Evolutionary conservation across 352 stramenopile species (phyloP).

Genomic region (Phytophthora sansomeana): DNA sequence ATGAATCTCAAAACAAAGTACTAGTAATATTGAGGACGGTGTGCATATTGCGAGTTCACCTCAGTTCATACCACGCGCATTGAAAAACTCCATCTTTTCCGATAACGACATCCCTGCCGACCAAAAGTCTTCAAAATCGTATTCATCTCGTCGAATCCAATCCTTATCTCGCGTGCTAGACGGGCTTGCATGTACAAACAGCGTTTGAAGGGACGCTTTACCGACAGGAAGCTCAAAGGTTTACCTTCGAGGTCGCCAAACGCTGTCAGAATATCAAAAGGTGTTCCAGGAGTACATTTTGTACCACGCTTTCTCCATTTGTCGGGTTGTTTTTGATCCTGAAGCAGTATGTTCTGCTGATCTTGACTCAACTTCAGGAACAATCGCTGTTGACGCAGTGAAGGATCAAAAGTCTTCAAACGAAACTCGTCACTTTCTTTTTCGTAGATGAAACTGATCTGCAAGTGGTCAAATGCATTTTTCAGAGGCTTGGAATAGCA

Average conservation of each 20-base stretch:
- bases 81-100: constrained; percentile 28
- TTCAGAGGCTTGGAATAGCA: constrained; percentile 30
- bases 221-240: constrained; percentile 16
- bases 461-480: constrained; percentile 16
- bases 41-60: too few species aligned
- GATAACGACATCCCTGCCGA: constrained; percentile 26
- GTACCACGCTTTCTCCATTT: constrained; percentile 12
- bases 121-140: constrained; percentile 28
- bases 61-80: too few species aligned
- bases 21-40: too few species aligned
- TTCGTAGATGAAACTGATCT: constrained; percentile 33
- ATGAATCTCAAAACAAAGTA: too few species aligned
- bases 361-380: constrained; percentile 4
- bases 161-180: constrained; percentile 12
- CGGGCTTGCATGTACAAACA: constrained; percentile 28
- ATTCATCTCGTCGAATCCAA: constrained; percentile 26
- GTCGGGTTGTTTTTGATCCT: constrained; percentile 1
- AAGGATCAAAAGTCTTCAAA: constrained; percentile 21
- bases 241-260: constrained; percentile 24
- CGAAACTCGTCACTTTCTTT: constrained; percentile 9
- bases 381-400: constrained; percentile 18
- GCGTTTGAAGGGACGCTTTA: constrained; percentile 27
- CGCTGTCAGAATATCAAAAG: constrained; percentile 22
- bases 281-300: constrained; percentile 13
- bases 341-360: constrained; percentile 19